Percentiles rank a stretch among this genome's conserved stretches.
phyloP scores from a whole-genome alignment of 805 yeast species.

The Wickerhamiella occidentalis region DNA sequence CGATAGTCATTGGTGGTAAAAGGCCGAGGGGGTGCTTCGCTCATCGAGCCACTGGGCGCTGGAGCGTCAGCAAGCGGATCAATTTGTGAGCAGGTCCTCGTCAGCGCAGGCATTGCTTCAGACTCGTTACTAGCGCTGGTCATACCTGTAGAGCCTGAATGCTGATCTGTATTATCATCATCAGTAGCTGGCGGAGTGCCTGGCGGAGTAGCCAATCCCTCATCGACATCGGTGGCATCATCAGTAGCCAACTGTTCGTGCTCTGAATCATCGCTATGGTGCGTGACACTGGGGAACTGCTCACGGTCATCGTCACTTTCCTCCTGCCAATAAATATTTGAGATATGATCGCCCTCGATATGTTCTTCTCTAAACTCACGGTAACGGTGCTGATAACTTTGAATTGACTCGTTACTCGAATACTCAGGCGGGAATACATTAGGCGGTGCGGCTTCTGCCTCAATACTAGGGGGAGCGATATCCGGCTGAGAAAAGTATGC shows the following conservation, averaged over 20 bases:
- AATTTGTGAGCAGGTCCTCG: not conserved
- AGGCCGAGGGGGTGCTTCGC: not conserved
- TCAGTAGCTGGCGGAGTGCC: not conserved
- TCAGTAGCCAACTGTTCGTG: not conserved
- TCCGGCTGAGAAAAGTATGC: conserved; percentile 44
- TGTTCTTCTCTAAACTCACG: conserved; percentile 14
- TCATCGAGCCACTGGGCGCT: not conserved
- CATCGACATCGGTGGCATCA: conserved; percentile 1
- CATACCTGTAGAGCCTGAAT: not conserved
- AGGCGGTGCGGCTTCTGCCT: conserved; percentile 33
- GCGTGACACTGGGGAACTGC: not conserved
- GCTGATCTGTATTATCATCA: conserved; percentile 1
- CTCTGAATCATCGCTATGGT: not conserved
- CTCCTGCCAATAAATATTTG: conserved; percentile 4
- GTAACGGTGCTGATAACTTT: conserved; percentile 19
- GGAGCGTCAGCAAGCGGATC: conserved; percentile 8
- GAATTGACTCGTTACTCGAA: conserved; percentile 11
- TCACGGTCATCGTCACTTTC: not conserved
- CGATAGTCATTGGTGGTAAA: not conserved
- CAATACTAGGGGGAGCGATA: conserved; percentile 54
- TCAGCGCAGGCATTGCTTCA: not conserved
- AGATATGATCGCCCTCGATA: conserved; percentile 9
- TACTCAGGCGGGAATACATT: conserved; percentile 26
- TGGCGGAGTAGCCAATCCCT: not conserved
- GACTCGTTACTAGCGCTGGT: not conserved